Evolutionary conservation across 192 early-diverging fungal species (phyloP), one percentile per base, ranked within the genome.

Genomic region (Helicostylum pulchrum): DNA sequence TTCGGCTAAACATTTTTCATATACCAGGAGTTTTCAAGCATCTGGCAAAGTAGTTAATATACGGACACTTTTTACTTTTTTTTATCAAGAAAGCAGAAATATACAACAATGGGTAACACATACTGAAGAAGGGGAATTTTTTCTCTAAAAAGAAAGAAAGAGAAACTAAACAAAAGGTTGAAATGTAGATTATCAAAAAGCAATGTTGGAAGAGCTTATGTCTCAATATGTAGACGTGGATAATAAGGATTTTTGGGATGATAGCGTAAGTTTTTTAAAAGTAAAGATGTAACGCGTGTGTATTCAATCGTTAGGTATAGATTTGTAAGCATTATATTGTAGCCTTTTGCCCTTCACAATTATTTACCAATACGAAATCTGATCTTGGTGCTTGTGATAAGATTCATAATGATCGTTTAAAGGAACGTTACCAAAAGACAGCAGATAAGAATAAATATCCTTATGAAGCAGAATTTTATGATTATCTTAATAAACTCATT

Each of bases 291-390:
- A 5, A 32, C 2, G 34, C 2, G 34, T 36, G 9, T 32, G 31
- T 10, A 21, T 65, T 45, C 19, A 17, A 1, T 14, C 17, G 21
- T 48, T 45, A 19, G 4, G 7, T 66, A 50, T 53, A 85, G 79
- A 85, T 92, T 42, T 92, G 90, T 70, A 92, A 90, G 56, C 77
- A 91, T 67, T 86, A 89, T 66, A 73, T 92, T 49, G 90, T 92
- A n/a, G 85, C 85, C 47, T 91, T 91, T 60, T 94, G 92, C 60
- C 90, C 92, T 20, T 81, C 85, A 57, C 83, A 85, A 54, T 77
- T 90, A n/a, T 94, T 94, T 74, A 87, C 86, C 61, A 94, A 94
- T 73, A 94, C 92, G 4, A 94, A 94, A 74, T 88, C 87, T 20
- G 90, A 92, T 66, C 81, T 92, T 66, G 76, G 75, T 17, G 60